Conservation (phyloP, 441 rosid genomes). For the Eugenia klotzschiana region DNA sequence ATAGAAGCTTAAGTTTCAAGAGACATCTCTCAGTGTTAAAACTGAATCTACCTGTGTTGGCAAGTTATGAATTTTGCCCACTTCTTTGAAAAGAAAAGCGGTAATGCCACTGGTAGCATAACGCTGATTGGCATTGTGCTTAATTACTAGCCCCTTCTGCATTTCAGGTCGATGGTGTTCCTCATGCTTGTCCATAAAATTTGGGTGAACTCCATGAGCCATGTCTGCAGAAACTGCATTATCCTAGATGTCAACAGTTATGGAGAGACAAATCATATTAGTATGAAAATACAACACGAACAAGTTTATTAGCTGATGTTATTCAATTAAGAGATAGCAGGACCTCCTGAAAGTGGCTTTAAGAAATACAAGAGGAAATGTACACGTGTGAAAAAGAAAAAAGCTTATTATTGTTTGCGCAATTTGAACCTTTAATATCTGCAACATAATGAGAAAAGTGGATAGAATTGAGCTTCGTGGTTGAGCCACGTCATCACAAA, state of each 20-base stretch:
- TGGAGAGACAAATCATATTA: background rate
- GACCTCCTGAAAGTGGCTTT: background rate
- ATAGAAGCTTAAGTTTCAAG: background rate
- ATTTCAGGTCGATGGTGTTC: constrained; percentile 80
- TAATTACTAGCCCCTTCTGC: constrained; percentile 84
- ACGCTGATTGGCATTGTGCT: constrained; percentile 90
- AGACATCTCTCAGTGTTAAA: background rate
- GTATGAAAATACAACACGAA: background rate
- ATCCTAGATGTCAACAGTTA: background rate
- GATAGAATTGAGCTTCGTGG: background rate
- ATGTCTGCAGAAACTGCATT: constrained; percentile 80
- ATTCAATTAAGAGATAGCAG: background rate
- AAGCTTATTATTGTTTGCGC: background rate
- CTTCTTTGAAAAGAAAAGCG: constrained; percentile 84
- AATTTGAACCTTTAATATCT: background rate
- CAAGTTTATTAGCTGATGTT: background rate
- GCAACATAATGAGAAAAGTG: background rate
- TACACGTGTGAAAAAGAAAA: background rate
- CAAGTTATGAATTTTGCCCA: constrained; percentile 61
- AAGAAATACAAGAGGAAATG: background rate
- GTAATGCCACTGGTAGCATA: constrained; percentile 90
- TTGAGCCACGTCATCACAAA: background rate
- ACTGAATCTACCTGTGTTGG: constrained; percentile 61
- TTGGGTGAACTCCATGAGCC: constrained; percentile 95
- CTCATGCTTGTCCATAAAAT: constrained; percentile 80